Evolutionary conservation across 2,329 filamentous ascomycete species (phyloP), one percentile per base, ranked within the genome.

Genomic region (Hymenotorrendiella dingleyae): DNA sequence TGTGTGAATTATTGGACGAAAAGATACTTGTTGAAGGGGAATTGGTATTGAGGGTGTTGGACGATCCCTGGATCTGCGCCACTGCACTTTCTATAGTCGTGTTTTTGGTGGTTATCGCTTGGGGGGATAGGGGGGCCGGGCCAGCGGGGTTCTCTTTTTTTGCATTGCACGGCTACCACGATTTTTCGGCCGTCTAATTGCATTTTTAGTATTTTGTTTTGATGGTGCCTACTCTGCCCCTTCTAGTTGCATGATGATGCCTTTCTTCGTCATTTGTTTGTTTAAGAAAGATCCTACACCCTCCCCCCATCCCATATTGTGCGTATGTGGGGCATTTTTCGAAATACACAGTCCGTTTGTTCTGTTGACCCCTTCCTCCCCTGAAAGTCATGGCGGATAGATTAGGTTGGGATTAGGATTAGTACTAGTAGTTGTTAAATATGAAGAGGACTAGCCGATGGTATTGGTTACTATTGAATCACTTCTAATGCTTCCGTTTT

Each of bases 271-370:
- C 53, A 41, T 50, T 46, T 57, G 50, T 47, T 55, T 43, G 46
- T 56, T 55, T 46, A 47, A 50, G 50, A 54, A 46, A 54, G 53
- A 50, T 46, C 41, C 45, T 49, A 53, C 36, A n/a, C n/a, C n/a
- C n/a, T n/a, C n/a, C n/a, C n/a, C n/a, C n/a, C n/a, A n/a, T n/a
- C n/a, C n/a, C n/a, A n/a, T n/a, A n/a, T n/a, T n/a, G n/a, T n/a
- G n/a, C n/a, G n/a, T n/a, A n/a, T n/a, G n/a, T n/a, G n/a, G n/a
- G n/a, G n/a, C n/a, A n/a, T n/a, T n/a, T n/a, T n/a, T n/a, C n/a
- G n/a, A n/a, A n/a, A n/a, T n/a, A n/a, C n/a, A n/a, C n/a, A n/a
- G n/a, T n/a, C n/a, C n/a, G n/a, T n/a, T n/a, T n/a, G n/a, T n/a
- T n/a, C n/a, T n/a, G n/a, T n/a, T n/a, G n/a, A n/a, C n/a, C n/a